Percentiles rank a stretch among this genome's conserved stretches.
Conservation (phyloP, 208 protist genomes). For the Wallacemonas collosoma region DNA sequence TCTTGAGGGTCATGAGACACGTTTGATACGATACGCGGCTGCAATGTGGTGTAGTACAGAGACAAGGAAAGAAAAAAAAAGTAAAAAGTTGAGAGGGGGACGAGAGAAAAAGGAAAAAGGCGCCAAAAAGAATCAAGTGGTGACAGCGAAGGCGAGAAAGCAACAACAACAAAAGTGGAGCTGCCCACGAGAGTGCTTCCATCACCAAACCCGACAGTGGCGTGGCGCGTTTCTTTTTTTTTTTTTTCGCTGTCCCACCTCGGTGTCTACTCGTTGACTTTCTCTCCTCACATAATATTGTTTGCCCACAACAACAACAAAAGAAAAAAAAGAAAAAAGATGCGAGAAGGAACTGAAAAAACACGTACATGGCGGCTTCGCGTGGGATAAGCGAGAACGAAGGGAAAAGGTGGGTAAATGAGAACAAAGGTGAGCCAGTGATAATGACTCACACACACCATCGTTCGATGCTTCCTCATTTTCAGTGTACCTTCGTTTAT, state of each 20-base stretch:
- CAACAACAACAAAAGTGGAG: too few relatives aligned
- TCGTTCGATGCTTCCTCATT: neutral
- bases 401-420: neutral
- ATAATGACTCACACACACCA: neutral
- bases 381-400: neutral
- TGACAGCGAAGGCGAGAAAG: too few relatives aligned
- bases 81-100: constrained; percentile 11
- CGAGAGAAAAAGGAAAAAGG: constrained; percentile 11
- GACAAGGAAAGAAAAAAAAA: constrained; percentile 20
- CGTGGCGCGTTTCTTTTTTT: too few relatives aligned
- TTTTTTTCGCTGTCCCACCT: too few relatives aligned
- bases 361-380: neutral
- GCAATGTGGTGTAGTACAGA: neutral
- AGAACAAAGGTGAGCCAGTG: neutral
- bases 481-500: neutral
- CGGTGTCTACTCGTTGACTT: too few relatives aligned
- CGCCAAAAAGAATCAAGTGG: constrained; percentile 7
- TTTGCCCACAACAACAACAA: constrained; percentile 12
- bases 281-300: too few relatives aligned
- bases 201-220: too few relatives aligned
- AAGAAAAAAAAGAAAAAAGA: constrained; percentile 18
- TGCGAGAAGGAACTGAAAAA: neutral
- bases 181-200: too few relatives aligned
- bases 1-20: too few relatives aligned
- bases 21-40: too few relatives aligned